Evolutionary conservation across 139 green algal species (phyloP).

Genomic region (Gonium pectorale): DNA sequence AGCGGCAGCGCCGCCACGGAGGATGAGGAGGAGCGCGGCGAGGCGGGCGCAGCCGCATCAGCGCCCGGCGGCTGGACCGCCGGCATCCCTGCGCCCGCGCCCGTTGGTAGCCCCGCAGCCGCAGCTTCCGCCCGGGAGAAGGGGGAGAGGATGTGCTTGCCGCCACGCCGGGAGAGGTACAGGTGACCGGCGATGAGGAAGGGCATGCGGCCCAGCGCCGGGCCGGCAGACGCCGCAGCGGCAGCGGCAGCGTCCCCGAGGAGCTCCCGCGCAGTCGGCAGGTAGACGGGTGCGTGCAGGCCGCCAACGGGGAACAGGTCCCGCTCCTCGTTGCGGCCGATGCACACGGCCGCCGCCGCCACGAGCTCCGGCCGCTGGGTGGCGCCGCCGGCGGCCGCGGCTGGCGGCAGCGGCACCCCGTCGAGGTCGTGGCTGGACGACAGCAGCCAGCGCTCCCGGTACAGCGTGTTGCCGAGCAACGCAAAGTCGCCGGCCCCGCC

Average conservation of each 20-base stretch:
- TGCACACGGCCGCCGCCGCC: conserved; percentile 36
- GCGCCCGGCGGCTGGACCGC: neutral
- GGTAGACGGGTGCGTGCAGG: conserved; percentile 12
- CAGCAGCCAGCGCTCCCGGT: conserved; percentile 37
- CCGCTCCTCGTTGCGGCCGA: conserved; percentile 1
- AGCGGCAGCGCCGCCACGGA: conserved; percentile 4
- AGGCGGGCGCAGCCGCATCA: neutral
- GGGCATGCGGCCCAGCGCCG: conserved; percentile 24
- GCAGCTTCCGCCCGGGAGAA: neutral
- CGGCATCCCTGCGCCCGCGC: neutral
- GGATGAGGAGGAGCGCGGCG: neutral
- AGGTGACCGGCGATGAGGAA: conserved; percentile 50
- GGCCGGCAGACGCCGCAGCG: neutral
- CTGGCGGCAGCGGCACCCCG: conserved; percentile 13
- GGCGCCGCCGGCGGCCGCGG: neutral
- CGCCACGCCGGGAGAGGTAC: conserved; percentile 16
- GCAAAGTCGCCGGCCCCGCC: neutral
- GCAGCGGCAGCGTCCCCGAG: neutral
- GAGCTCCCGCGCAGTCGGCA: neutral
- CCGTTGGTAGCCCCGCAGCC: neutral
- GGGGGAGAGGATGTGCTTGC: conserved; percentile 26
- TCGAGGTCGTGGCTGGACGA: conserved; percentile 21
- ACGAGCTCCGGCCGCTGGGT: conserved; percentile 4
- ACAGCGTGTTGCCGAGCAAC: neutral
- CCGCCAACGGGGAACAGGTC: conserved; percentile 5